Evolutionary conservation across 345 rosid genomes (phyloP), one percentile per base, ranked within the genome.

Genomic region (Murraya paniculata): DNA sequence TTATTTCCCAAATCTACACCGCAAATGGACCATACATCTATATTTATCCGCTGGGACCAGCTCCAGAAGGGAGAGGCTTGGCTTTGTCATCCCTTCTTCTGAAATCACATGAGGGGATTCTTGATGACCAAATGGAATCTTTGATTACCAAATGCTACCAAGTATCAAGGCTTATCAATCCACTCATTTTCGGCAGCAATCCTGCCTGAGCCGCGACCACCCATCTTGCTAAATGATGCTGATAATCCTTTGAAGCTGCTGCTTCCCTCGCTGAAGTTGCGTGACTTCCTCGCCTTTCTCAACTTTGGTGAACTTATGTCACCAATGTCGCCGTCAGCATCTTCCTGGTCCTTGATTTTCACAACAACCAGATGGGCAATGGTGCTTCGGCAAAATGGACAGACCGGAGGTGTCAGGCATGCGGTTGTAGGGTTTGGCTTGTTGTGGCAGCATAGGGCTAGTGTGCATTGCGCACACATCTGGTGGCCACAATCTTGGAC

Each of bases 401-500:
- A 97, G 6, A 90, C 98, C 1, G 98, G 98, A 72, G 98, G 95
- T 6, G 68, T 89, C 33, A 91, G 58, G 67, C 86, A 77, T 21
- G 92, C 86, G 1, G 93, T 94, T 28, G 97, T 87, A 22, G 99
- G 99, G 89, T 94, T 92, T 0, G 99, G 99, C 81, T 96, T 96
- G 88, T 92, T 94, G 83, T 96, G 95, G 83, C 99, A 96, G 79
- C 99, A 96, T 14, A 96, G 88, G 64, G 98, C 94, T n/a, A 96
- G 87, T 1, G 95, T 94, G 90, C 99, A 96, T 64, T 90, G 95
- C 55, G 99, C 99, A 78, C 99, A 96, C 98, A 96, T 91, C 82
- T 92, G 99, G 82, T 96, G 99, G 59, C 98, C 94, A 21, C 99
- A 96, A 80, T 82, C 86, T 77, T 91, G 90, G 5, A 96, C 98